phyloP scores from a whole-genome alignment of 257 asterid genomes.

The Forsythia suspensa region DNA sequence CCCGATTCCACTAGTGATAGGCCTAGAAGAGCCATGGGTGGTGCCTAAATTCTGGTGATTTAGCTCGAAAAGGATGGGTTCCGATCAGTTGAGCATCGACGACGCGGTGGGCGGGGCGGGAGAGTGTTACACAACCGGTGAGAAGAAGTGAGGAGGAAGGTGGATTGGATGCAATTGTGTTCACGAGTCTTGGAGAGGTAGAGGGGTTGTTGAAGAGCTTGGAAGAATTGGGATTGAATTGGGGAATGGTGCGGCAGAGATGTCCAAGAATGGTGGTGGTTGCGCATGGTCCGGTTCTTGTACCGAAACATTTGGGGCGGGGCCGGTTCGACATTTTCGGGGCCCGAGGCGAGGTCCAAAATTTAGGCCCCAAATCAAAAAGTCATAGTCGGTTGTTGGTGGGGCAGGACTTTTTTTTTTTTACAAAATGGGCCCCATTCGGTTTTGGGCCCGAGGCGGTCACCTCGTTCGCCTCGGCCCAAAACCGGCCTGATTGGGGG shows the following conservation, averaged over 20 bases:
- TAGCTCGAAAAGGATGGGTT: slow-evolving; percentile 55
- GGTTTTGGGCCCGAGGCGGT: no score
- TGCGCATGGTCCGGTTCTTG: slow-evolving; percentile 80
- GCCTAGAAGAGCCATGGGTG: slow-evolving; percentile 74
- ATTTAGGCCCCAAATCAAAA: no score
- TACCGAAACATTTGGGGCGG: no score
- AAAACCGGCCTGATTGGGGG: no score
- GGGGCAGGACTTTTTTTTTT: no score
- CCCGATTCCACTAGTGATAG: slow-evolving; percentile 70
- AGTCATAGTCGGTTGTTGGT: no score
- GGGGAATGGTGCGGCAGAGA: slow-evolving; percentile 65
- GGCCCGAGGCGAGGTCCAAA: no score
- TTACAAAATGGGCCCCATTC: no score
- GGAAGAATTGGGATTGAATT: slow-evolving; percentile 53
- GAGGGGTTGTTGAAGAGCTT: slow-evolving; percentile 80
- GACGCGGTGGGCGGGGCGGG: slow-evolving; percentile 63
- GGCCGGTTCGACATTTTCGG: no score
- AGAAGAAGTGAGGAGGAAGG: slow-evolving; percentile 36
- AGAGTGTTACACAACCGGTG: slow-evolving; percentile 45
- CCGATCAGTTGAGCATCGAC: no score
- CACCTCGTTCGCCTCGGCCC: no score
- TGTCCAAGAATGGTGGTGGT: slow-evolving; percentile 72
- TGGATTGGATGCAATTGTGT: slow-evolving; percentile 32
- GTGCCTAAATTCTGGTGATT: slow-evolving; percentile 61
- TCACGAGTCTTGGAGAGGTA: slow-evolving; percentile 81